These are phyloP conservation scores for Leccinum broughii DNA, from an alignment of 768 basidiomycete species.

Conservation along the genomic window DNA sequence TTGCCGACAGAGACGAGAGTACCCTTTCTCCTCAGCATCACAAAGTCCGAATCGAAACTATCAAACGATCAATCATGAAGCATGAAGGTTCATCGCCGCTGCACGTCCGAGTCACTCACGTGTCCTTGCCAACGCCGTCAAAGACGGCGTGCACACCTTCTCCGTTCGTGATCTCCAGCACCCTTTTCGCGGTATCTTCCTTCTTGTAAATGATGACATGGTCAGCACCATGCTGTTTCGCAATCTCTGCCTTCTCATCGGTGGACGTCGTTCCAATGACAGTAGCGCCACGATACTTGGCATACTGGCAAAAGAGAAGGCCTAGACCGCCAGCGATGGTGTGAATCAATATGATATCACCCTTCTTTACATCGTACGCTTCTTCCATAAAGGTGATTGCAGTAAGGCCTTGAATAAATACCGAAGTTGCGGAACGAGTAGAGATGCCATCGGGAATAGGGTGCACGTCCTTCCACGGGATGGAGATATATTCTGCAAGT, in stretches of 20 bases:
- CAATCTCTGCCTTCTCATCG: conserved; percentile 77
- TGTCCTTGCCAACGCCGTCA: conserved; percentile 97
- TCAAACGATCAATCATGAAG: conserved; percentile 5
- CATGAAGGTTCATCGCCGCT: not conserved
- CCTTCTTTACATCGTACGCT: conserved; percentile 78
- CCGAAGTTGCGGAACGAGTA: conserved; percentile 63
- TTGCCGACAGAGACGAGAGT: conserved; percentile 92
- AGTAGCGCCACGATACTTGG: conserved; percentile 72
- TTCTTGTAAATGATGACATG: conserved; percentile 82
- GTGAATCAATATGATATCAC: conserved; percentile 81
- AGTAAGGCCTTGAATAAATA: conserved; percentile 76
- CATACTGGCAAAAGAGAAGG: conserved; percentile 65
- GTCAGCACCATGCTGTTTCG: conserved; percentile 76
- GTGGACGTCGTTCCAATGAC: conserved; percentile 95
- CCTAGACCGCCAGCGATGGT: conserved; percentile 92
- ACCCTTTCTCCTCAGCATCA: conserved; percentile 80
- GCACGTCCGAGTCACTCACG: conserved; percentile 48
- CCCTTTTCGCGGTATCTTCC: conserved; percentile 73
- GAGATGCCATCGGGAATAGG: conserved; percentile 65
- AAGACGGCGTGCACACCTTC: conserved; percentile 85
- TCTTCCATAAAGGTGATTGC: conserved; percentile 78
- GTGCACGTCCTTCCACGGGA: conserved; percentile 60
- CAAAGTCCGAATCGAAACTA: conserved; percentile 79
- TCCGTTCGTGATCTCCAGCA: conserved; percentile 73
- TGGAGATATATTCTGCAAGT: conserved; percentile 72